These are phyloP conservation scores for Eucalyptus erythrocorys DNA, from an alignment of 345 rosid species.

Conservation along the genomic window DNA sequence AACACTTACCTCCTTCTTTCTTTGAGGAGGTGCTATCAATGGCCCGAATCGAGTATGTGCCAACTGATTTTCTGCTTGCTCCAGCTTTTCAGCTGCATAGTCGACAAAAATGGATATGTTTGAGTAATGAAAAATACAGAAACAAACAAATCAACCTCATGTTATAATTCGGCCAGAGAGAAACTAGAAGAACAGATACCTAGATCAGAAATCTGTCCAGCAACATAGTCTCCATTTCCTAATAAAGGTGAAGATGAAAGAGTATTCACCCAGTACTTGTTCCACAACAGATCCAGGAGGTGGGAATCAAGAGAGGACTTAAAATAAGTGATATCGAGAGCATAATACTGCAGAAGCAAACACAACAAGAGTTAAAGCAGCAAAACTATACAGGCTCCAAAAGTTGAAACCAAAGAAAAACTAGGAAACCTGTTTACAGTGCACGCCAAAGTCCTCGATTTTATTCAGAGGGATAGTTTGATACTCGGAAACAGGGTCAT, in stretches of 20 bases:
- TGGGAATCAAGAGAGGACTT: conserved; percentile 96
- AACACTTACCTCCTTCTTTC: conserved; percentile 75
- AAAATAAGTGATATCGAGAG: conserved; percentile 91
- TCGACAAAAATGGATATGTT: background rate
- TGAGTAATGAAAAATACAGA: background rate
- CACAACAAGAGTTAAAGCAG: background rate
- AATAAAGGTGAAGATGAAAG: conserved; percentile 94
- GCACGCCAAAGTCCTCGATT: conserved; percentile 90
- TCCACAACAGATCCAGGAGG: conserved; percentile 95
- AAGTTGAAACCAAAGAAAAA: background rate
- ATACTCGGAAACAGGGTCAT: conserved; percentile 81
- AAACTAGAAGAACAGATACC: conserved; percentile 27
- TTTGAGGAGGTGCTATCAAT: conserved; percentile 48
- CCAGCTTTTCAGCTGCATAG: conserved; percentile 88
- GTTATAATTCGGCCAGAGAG: background rate
- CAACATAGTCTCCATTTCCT: conserved; percentile 98
- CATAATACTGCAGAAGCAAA: conserved; percentile 54
- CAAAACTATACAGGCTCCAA: background rate
- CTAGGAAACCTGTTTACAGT: conserved; percentile 95
- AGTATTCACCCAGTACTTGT: conserved; percentile 97
- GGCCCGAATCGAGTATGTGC: conserved; percentile 83
- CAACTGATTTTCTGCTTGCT: conserved; percentile 91
- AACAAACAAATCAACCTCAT: background rate
- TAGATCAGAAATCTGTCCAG: conserved; percentile 96
- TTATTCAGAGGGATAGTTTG: conserved; percentile 95